These are phyloP conservation scores for Sclerotinia minor DNA, from an alignment of 2,329 filamentous ascomycete species.

Conservation along the genomic window DNA sequence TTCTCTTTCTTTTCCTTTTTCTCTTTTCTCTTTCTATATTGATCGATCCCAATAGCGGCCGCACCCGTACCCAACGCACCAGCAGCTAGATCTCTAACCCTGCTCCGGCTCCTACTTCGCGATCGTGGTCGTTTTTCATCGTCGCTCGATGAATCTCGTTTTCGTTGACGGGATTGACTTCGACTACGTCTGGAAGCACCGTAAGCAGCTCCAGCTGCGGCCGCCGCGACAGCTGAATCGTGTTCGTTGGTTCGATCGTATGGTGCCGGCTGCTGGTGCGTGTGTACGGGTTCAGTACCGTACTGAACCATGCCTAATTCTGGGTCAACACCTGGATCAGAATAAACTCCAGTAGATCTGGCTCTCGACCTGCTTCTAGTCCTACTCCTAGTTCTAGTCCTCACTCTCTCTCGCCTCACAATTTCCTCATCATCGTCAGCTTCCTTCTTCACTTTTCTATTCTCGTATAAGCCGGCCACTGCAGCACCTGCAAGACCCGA, in stretches of 20 bases:
- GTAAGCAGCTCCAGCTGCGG: slow-evolving; percentile 33
- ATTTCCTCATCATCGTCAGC: slow-evolving; percentile 42
- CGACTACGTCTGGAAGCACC: slow-evolving; percentile 35
- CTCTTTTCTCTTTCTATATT: slow-evolving; percentile 53
- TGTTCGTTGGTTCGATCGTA: slow-evolving; percentile 28
- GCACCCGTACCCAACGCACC: slow-evolving; percentile 58
- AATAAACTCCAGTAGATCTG: slow-evolving; percentile 52
- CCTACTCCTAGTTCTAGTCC: slow-evolving; percentile 38
- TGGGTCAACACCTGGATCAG: slow-evolving; percentile 57
- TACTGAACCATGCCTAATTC: slow-evolving; percentile 70
- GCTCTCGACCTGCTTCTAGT: slow-evolving; percentile 46
- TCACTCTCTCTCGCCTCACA: slow-evolving; percentile 31
- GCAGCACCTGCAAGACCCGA: slow-evolving; percentile 61
- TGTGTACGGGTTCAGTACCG: slow-evolving; percentile 57
- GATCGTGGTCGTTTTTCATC: slow-evolving; percentile 34
- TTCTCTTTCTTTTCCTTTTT: slow-evolving; percentile 45
- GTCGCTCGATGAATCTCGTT: slow-evolving; percentile 35
- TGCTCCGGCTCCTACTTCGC: slow-evolving; percentile 47
- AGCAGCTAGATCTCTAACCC: slow-evolving; percentile 55
- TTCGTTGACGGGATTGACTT: slow-evolving; percentile 29
- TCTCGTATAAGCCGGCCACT: slow-evolving; percentile 62
- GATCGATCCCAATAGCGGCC: slow-evolving; percentile 63
- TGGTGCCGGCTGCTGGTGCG: slow-evolving; percentile 41
- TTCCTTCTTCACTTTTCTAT: slow-evolving; percentile 61
- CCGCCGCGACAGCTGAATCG: slow-evolving; percentile 35